Evolutionary conservation across 345 rosid species (phyloP).

Genomic region (Microcos paniculata): DNA sequence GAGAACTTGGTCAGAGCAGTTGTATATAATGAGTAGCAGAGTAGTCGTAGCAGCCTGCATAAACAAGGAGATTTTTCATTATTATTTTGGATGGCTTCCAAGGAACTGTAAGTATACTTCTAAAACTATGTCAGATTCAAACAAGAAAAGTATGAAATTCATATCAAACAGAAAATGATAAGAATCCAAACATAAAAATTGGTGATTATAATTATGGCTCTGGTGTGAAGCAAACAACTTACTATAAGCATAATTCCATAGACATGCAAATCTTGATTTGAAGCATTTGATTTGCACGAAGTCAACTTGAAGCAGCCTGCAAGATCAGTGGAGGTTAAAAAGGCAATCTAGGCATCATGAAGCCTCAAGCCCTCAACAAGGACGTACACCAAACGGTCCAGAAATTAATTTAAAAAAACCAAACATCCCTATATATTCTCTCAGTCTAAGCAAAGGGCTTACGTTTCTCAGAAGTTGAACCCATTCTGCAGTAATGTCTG

Average conservation of each 20-base stretch:
- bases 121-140: not conserved
- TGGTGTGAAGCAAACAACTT: slow-evolving; percentile 28
- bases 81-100: slow-evolving; percentile 7
- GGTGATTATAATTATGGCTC: not conserved
- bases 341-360: slow-evolving; percentile 1
- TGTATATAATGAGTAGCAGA: slow-evolving; percentile 76
- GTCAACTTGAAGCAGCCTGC: slow-evolving; percentile 86
- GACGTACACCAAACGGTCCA: not conserved
- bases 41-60: slow-evolving; percentile 73
- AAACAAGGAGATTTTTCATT: slow-evolving; percentile 17
- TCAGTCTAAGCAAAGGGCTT: slow-evolving; percentile 23
- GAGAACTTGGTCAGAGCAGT: slow-evolving; percentile 86
- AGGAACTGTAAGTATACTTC: not conserved
- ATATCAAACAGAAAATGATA: not conserved
- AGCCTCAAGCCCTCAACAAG: not conserved
- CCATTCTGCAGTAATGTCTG: slow-evolving; percentile 85
- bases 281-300: slow-evolving; percentile 62
- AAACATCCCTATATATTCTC: not conserved
- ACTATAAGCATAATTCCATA: slow-evolving; percentile 86
- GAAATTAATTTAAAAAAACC: not conserved
- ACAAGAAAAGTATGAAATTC: slow-evolving; percentile 3
- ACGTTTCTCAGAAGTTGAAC: slow-evolving; percentile 79
- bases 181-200: slow-evolving; percentile 6
- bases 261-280: slow-evolving; percentile 75
- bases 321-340: slow-evolving; percentile 28